These are phyloP conservation scores for Psophocarpus tetragonolobus DNA, from an alignment of 306 rosid species.

Conservation along the genomic window DNA sequence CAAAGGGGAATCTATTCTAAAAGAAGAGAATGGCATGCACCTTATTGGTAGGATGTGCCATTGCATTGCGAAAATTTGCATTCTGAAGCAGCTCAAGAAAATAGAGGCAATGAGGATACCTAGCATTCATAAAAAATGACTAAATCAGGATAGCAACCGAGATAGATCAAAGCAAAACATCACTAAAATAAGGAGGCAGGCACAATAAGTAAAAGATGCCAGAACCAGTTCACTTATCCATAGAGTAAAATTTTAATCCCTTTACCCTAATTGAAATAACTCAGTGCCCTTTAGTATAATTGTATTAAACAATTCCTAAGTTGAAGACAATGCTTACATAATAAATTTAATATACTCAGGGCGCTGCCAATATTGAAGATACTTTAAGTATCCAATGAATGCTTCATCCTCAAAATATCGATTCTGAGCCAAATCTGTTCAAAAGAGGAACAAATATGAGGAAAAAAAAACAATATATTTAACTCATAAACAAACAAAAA, in stretches of 20 bases:
- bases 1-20: not conserved
- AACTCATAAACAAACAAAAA: not conserved
- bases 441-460: conserved; percentile 13
- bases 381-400: conserved; percentile 91
- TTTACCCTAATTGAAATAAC: conserved; percentile 1
- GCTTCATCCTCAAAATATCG: conserved; percentile 96
- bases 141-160: conserved; percentile 8
- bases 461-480: not conserved
- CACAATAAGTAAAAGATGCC: not conserved
- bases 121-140: conserved; percentile 31
- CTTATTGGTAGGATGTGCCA: conserved; percentile 97
- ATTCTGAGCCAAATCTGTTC: conserved; percentile 90
- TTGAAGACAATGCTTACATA: conserved; percentile 59
- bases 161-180: not conserved
- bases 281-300: not conserved
- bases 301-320: conserved; percentile 20
- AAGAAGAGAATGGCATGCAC: conserved; percentile 47
- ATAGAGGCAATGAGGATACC: conserved; percentile 96
- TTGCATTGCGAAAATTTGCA: conserved; percentile 86
- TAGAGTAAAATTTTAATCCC: not conserved
- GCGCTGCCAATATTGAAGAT: conserved; percentile 96
- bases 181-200: not conserved
- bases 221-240: not conserved
- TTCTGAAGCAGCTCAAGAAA: conserved; percentile 96
- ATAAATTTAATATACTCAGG: conserved; percentile 83